Evolutionary conservation across 352 stramenopile genomes (phyloP), one percentile per base, ranked within the genome.

Genomic region (Phytophthora citricola): DNA sequence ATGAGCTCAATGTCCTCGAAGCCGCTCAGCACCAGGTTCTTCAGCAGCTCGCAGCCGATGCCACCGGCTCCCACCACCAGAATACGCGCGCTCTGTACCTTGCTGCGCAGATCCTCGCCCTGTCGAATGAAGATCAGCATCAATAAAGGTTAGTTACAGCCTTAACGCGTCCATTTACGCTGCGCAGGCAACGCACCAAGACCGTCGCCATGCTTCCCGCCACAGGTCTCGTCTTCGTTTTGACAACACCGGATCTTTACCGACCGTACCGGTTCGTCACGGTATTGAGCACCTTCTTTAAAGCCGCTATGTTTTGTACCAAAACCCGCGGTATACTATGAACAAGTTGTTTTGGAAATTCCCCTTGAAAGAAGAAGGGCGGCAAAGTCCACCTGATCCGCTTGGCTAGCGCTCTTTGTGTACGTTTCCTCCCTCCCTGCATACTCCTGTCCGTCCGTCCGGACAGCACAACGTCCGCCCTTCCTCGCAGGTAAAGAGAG

Each of bases 41-140:
- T 99, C 22, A 99, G 81, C 47, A 99, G 76, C 69, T 99, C 98
- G 75, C 98, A 99, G 62, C 91, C 98, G 68, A 99, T 99, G 58
- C 98, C 98, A 12, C 98, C 98, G 2, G 97, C 96, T 27, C 98
- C 98, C 29, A 99, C 93, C 12, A 99, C 92, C 12, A 99, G 78
- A 59, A 99, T 93, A 63, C 92, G 96, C 46, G 85, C 81, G 46
- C 66, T 81, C 47, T 89, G 78, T 44, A 98, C 91, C 55, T 90
- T 89, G 17, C 63, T 58, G 31, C 73, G 65, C 50, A 97, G 58
- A 31, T 92, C 74, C 2, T 72, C 60, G 2, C 81, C 89, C 78
- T 97, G 38, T 51, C 9, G 31, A 36, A 14, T 36, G 31, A 36
- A 36, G 11, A 54, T 2, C 54, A 9, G 27, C 8, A 49, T 45